Evolutionary conservation across 75 land plant species (phyloP).

Genomic region (Pinus tabuliformis): DNA sequence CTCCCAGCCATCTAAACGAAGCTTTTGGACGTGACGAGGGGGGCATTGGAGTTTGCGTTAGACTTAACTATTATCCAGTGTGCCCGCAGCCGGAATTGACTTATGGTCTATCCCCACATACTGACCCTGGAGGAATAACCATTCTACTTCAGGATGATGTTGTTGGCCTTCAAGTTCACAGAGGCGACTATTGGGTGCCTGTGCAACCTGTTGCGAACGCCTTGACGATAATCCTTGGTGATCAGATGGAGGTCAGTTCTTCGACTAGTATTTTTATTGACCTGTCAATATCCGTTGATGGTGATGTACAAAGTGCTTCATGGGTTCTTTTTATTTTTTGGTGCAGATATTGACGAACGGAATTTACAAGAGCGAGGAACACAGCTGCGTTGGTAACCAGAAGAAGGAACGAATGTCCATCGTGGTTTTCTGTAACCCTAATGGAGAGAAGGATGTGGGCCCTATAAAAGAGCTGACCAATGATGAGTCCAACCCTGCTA

Average conservation of each 20-base stretch:
- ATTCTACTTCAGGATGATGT: constrained; percentile 46
- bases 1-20: constrained; percentile 5
- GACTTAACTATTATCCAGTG: constrained; percentile 60
- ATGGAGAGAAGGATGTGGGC: not conserved
- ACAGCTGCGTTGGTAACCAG: constrained; percentile 25
- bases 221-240: constrained; percentile 68
- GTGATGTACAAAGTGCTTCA: too few species aligned
- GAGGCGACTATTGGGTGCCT: constrained; percentile 48
- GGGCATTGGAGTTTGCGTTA: constrained; percentile 29
- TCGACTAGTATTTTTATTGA: too few species aligned
- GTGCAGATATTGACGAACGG: constrained; percentile 29
- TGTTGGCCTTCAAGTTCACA: constrained; percentile 61
- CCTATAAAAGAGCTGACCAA: constrained; percentile 16
- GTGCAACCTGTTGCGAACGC: constrained; percentile 60
- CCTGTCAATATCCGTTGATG: too few species aligned
- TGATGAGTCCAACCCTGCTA: not conserved
- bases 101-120: constrained; percentile 50
- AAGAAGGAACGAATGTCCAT: constrained; percentile 17
- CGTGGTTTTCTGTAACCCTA: constrained; percentile 24
- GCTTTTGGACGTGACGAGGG: constrained; percentile 47
- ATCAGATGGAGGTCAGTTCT: constrained; percentile 60
- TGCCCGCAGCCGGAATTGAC: constrained; percentile 76
- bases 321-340: not conserved
- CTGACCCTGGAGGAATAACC: constrained; percentile 64
- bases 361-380: constrained; percentile 29